Evolutionary conservation across 192 early-diverging fungal genomes (phyloP).

Genomic region (Coemansia sp.): DNA sequence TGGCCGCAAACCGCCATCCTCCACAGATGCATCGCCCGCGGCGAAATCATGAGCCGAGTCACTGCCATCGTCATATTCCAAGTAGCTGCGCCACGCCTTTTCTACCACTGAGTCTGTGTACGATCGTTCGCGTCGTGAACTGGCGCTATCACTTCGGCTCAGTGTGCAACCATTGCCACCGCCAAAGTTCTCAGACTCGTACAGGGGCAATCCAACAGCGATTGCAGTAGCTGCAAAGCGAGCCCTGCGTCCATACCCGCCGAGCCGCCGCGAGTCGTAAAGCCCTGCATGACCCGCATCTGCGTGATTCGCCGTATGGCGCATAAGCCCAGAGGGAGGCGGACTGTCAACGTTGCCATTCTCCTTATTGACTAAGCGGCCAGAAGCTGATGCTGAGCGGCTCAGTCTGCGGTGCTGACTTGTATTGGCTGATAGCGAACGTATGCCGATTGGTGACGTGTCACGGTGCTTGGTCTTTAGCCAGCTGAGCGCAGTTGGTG

Average conservation of each 20-base stretch:
- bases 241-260: background rate
- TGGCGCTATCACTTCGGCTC: conserved; percentile 24
- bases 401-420: conserved; percentile 9
- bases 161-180: conserved; percentile 3
- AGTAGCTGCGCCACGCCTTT: conserved; percentile 48
- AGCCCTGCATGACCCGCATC: background rate
- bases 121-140: conserved; percentile 51
- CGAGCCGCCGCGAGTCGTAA: background rate
- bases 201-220: background rate
- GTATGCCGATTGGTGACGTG: conserved; percentile 45
- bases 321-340: background rate
- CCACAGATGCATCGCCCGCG: conserved; percentile 7
- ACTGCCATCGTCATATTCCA: conserved; percentile 31
- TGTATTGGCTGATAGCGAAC: conserved; percentile 16
- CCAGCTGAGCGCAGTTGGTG: conserved; percentile 14
- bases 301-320: background rate
- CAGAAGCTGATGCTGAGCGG: conserved; percentile 5
- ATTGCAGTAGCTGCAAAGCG: background rate
- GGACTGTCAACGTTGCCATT: background rate
- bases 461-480: conserved; percentile 22
- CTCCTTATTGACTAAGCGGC: background rate
- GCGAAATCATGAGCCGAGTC: conserved; percentile 27
- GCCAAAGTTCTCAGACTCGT: background rate
- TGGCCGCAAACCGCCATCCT: conserved; percentile 20
- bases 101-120: conserved; percentile 50